Percentiles rank a stretch among this genome's conserved stretches.
phyloP scores from a whole-genome alignment of 805 yeast species.

The Cyberlindnera nakhonratchasimensis region DNA sequence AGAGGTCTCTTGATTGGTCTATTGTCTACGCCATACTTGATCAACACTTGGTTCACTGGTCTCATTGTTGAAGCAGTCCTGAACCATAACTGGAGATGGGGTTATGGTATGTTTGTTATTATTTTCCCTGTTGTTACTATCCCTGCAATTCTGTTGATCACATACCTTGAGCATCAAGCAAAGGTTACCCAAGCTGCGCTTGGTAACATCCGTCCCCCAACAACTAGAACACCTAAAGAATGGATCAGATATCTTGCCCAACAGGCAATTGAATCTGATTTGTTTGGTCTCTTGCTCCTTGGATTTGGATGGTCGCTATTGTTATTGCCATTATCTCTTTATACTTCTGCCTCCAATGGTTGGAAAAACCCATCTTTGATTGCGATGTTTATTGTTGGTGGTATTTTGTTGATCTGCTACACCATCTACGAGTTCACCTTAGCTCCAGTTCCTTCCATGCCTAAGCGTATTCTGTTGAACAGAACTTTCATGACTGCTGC shows the following conservation, averaged over 20 bases:
- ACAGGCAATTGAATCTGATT: slow-evolving; percentile 35
- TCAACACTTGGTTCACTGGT: slow-evolving; percentile 43
- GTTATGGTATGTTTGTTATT: slow-evolving; percentile 47
- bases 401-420: slow-evolving; percentile 33
- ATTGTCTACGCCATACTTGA: slow-evolving; percentile 38
- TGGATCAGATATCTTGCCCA: slow-evolving; percentile 6
- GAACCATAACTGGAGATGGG: slow-evolving; percentile 48
- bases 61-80: slow-evolving; percentile 33
- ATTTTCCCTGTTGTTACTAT: slow-evolving; percentile 39
- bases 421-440: slow-evolving; percentile 34
- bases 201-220: slow-evolving; percentile 13
- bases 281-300: slow-evolving; percentile 35
- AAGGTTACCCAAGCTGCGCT: slow-evolving; percentile 16
- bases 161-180: slow-evolving; percentile 33
- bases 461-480: slow-evolving; percentile 35
- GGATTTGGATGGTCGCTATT: slow-evolving; percentile 39
- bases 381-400: slow-evolving; percentile 42
- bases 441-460: slow-evolving; percentile 38
- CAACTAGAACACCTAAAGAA: slow-evolving; percentile 4
- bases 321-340: slow-evolving; percentile 38
- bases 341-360: slow-evolving; percentile 31
- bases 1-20: slow-evolving; percentile 36
- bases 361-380: slow-evolving; percentile 40
- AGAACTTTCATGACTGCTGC: slow-evolving; percentile 36
- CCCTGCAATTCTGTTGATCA: slow-evolving; percentile 34